Evolutionary conservation across 176 grass and related monocot genomes (phyloP).

Genomic region (Cocos nucifera): DNA sequence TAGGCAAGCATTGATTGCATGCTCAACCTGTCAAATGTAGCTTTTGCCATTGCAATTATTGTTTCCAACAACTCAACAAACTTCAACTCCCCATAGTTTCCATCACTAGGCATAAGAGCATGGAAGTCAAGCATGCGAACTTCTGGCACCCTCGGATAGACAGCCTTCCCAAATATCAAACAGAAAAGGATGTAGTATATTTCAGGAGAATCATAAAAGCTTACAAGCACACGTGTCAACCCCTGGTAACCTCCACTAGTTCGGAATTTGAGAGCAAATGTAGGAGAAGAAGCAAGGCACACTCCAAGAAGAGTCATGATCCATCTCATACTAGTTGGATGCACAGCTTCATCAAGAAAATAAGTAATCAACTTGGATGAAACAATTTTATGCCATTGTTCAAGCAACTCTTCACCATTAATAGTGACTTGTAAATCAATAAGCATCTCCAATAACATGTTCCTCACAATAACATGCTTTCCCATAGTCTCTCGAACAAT

Average conservation of each 20-base stretch:
- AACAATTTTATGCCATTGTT: conserved; percentile 99
- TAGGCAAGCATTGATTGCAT: conserved; percentile 89
- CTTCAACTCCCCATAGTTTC: conserved; percentile 89
- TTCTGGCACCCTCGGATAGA: conserved; percentile 95
- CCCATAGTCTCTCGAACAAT: conserved; percentile 86
- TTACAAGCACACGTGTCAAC: conserved; percentile 73
- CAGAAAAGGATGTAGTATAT: conserved; percentile 99
- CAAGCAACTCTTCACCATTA: conserved; percentile 72
- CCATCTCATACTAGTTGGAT: conserved; percentile 99
- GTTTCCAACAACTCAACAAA: conserved; percentile 96
- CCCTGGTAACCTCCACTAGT: conserved; percentile 75
- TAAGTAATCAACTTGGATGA: conserved; percentile 85
- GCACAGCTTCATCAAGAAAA: conserved; percentile 98
- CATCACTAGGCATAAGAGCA: conserved; percentile 90
- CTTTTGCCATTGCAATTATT: conserved; percentile 76
- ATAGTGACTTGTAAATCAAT: conserved; percentile 98
- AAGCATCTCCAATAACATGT: conserved; percentile 98
- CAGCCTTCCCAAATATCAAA: conserved; percentile 85
- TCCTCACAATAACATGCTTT: conserved; percentile 95
- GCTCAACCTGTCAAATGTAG: conserved; percentile 87
- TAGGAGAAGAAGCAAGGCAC: conserved; percentile 80
- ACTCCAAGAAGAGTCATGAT: conserved; percentile 94
- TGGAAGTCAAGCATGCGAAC: conserved; percentile 99
- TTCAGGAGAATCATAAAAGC: conserved; percentile 96
- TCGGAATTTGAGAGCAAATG: conserved; percentile 77